These are phyloP conservation scores for Picocystis salinarum DNA, from an alignment of 139 green algal genomes.

Conservation along the genomic window DNA sequence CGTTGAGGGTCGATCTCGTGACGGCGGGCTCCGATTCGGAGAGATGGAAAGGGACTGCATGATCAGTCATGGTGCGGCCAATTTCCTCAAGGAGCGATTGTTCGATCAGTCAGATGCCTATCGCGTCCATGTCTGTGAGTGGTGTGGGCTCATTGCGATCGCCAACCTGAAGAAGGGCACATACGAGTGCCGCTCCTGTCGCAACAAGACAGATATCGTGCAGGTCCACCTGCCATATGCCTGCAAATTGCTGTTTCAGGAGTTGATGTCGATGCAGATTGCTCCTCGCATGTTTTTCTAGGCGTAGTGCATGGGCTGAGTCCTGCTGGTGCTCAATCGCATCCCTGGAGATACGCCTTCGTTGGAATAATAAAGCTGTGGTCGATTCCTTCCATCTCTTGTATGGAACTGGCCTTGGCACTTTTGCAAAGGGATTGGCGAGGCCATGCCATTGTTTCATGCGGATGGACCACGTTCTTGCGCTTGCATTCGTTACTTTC, in stretches of 20 bases:
- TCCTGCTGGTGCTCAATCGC: too few species aligned
- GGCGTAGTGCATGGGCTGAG: background rate
- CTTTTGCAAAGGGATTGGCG: too few species aligned
- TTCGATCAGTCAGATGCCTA: conserved; percentile 39
- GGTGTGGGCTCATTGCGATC: conserved; percentile 28
- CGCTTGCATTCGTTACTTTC: too few species aligned
- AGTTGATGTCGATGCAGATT: conserved; percentile 37
- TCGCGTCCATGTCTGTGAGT: conserved; percentile 30
- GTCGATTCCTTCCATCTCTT: too few species aligned
- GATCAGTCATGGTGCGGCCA: conserved; percentile 24
- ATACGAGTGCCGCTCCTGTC: conserved; percentile 29
- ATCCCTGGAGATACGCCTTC: too few species aligned
- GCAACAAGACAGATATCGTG: conserved; percentile 24
- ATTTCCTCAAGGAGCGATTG: conserved; percentile 35
- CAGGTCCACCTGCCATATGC: conserved; percentile 36
- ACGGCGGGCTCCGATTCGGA: conserved; percentile 91
- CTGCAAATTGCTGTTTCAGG: conserved; percentile 40
- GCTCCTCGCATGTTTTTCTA: conserved; percentile 23
- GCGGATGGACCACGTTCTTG: too few species aligned
- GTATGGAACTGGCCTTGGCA: too few species aligned
- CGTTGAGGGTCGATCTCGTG: conserved; percentile 77
- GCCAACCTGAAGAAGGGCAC: conserved; percentile 32
- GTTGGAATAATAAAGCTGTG: too few species aligned
- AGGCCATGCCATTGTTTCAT: too few species aligned
- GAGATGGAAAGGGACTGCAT: conserved; percentile 97